phyloP scores from a whole-genome alignment of 768 basidiomycete species.

The Boletus tomentosulus region DNA sequence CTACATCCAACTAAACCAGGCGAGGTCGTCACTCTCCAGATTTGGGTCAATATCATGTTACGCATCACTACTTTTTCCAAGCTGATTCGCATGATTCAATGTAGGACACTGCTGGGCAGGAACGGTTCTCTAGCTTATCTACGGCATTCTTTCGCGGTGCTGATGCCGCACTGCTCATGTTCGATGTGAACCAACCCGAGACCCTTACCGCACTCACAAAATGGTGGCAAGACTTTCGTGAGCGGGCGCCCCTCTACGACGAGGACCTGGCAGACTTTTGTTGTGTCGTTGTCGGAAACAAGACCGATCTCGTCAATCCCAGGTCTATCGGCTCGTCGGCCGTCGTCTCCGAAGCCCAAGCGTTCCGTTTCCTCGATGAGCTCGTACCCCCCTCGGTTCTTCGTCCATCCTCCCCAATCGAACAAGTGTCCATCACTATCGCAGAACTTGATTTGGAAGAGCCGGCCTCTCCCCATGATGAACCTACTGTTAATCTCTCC shows the following conservation, averaged over 20 bases:
- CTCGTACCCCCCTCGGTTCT: slow-evolving; percentile 44
- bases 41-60: slow-evolving; percentile 44
- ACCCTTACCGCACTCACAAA: slow-evolving; percentile 55
- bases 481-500: slow-evolving; percentile 15
- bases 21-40: slow-evolving; percentile 64
- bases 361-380: slow-evolving; percentile 50
- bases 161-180: slow-evolving; percentile 78
- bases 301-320: slow-evolving; percentile 51
- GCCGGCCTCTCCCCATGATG: neutral
- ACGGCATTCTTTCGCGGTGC: slow-evolving; percentile 83
- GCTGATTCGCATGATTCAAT: slow-evolving; percentile 5
- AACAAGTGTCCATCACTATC: slow-evolving; percentile 12
- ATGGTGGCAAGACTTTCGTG: slow-evolving; percentile 80
- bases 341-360: slow-evolving; percentile 39
- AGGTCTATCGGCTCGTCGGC: slow-evolving; percentile 13
- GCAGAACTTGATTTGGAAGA: slow-evolving; percentile 17
- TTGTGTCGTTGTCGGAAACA: slow-evolving; percentile 73
- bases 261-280: slow-evolving; percentile 63
- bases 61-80: neutral
- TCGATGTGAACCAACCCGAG: slow-evolving; percentile 67
- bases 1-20: slow-evolving; percentile 53
- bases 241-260: slow-evolving; percentile 61
- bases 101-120: slow-evolving; percentile 85
- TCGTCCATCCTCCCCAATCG: slow-evolving; percentile 6
- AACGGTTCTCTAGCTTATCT: slow-evolving; percentile 80